Evolutionary conservation across 192 early-diverging fungal species (phyloP).

Genomic region (Backusella tarrabulga): DNA sequence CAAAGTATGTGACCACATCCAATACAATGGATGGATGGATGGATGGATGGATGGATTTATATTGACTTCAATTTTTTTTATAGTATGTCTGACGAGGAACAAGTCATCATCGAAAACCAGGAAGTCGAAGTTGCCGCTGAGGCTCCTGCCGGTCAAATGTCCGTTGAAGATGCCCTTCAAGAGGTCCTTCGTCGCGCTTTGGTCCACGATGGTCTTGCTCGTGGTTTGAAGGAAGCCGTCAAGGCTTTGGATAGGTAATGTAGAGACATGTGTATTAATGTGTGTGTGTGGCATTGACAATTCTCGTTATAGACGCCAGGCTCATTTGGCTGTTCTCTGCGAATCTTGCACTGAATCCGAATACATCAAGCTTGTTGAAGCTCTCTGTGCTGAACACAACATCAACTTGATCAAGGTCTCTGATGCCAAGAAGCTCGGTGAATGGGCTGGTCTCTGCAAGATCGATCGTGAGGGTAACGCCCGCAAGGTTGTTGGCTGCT

Average conservation of each 20-base stretch:
- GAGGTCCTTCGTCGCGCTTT: slow-evolving; percentile 96
- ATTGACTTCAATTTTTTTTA: background rate
- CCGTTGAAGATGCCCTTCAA: slow-evolving; percentile 96
- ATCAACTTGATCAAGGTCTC: slow-evolving; percentile 98
- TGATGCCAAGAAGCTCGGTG: slow-evolving; percentile 98
- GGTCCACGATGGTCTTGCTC: slow-evolving; percentile 94
- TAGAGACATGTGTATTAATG: background rate
- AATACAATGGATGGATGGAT: background rate
- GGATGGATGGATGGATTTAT: background rate
- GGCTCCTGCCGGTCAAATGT: slow-evolving; percentile 63
- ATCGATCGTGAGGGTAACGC: slow-evolving; percentile 98
- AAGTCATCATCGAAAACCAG: slow-evolving; percentile 47
- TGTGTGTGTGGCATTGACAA: background rate
- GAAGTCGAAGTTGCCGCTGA: slow-evolving; percentile 54
- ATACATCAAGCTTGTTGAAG: slow-evolving; percentile 95
- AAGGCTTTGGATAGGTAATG: slow-evolving; percentile 92
- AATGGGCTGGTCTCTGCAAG: slow-evolving; percentile 99
- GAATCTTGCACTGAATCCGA: slow-evolving; percentile 96
- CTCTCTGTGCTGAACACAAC: slow-evolving; percentile 97
- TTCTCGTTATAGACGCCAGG: slow-evolving; percentile 50
- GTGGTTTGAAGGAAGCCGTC: slow-evolving; percentile 94
- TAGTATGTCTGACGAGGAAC: slow-evolving; percentile 41
- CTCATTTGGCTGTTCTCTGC: slow-evolving; percentile 94
- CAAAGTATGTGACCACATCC: background rate
- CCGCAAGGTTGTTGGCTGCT: slow-evolving; percentile 96